phyloP scores from a whole-genome alignment of 2,329 filamentous ascomycete species.

The Colletotrichum trifolii region DNA sequence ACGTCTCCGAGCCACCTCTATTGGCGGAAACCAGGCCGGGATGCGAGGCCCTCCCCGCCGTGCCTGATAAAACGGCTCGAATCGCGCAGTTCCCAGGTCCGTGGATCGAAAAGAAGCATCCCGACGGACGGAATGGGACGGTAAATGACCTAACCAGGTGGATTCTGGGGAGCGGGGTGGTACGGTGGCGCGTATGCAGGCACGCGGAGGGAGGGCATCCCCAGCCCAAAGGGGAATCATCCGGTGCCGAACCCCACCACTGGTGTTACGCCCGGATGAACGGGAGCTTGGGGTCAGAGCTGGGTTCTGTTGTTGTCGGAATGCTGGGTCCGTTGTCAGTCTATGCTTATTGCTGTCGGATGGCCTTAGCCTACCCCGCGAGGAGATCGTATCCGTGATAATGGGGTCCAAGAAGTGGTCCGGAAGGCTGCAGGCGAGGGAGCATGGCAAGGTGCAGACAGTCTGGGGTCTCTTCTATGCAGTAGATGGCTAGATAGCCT shows the following conservation, averaged over 20 bases:
- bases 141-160: background rate
- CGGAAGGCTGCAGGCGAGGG: background rate
- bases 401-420: fast-evolving
- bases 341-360: too few relatives aligned
- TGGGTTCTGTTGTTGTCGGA: too few relatives aligned
- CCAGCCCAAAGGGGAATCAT: conserved; percentile 30
- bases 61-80: background rate
- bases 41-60: background rate
- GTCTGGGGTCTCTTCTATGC: too few relatives aligned
- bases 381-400: too few relatives aligned
- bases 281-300: conserved; percentile 11
- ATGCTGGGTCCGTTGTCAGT: too few relatives aligned
- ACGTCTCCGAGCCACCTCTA: background rate
- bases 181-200: conserved; percentile 24
- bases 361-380: too few relatives aligned
- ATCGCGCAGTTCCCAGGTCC: conserved; percentile 9
- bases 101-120: background rate
- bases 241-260: background rate
- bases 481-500: too few relatives aligned
- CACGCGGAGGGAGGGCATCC: conserved; percentile 37
- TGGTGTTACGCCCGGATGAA: conserved; percentile 25
- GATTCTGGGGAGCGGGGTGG: background rate
- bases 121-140: background rate
- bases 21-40: conserved; percentile 20
- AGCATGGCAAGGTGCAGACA: too few relatives aligned